Evolutionary conservation across 176 grass and related monocot species (phyloP), one percentile per base, ranked within the genome.

Genomic region (Chrysopogon serrulatus): DNA sequence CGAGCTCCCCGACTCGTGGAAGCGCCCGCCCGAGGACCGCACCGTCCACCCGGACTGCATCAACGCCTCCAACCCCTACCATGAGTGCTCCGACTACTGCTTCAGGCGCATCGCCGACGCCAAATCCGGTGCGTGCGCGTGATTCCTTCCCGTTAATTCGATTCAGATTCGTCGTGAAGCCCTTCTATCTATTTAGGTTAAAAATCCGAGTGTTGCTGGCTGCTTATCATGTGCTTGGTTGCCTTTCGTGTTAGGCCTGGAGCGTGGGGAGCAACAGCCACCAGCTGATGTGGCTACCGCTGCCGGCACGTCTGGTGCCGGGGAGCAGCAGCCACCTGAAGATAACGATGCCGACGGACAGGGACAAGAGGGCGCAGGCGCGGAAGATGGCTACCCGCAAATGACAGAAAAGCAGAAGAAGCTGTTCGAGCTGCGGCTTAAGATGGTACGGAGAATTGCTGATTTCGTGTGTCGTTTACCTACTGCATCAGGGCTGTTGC

Each of bases 341-440:
- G 85, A 81, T 74, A 78, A 60, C 44, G 68, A 21, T 35, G 65
- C 34, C 8, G 74, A 6, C 32, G 32, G 3, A 33, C 71, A 74
- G 54, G 88, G 3, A 33, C 71, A 74, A 47, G 88, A 79, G 40
- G 83, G 76, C 5, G 65, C 81, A 23, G 83, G 43, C 8, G 63
- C 79, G 2, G 79, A 84, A 7, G 81, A 92, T 27, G 92, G 89
- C 10, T 89, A 93, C 28, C 89, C 87, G 5, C 91, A 94, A 79
- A 92, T 98, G 88, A 94, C 88, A 0, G 93, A 92, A 65, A 97
- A 95, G 68, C 93, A 95, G 91, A 93, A 81, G 63, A 92, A 95
- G 24, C 10, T 98, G 24, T 95, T 95, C 28, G 87, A 93, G 2
- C 79, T 98, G 67, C 89, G 88, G 80, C 93, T 95, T 74, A 98